Conservation (phyloP, 768 basidiomycete species). For the Boletellus ananiceps region DNA sequence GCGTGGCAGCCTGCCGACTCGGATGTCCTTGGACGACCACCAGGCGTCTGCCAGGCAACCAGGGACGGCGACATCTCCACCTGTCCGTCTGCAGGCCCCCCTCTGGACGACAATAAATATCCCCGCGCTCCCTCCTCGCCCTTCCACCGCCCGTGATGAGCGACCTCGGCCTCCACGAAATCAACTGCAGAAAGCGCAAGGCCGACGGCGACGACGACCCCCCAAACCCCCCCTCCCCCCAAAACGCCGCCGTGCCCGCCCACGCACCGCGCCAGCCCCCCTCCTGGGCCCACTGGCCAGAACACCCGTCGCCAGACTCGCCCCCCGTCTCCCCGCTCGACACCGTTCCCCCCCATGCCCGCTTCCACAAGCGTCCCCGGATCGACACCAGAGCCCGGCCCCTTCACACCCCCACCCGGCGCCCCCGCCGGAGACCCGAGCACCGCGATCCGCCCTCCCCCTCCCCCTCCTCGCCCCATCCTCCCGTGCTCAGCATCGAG, state of each 20-base stretch:
- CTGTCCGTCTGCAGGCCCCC: conserved; percentile 18
- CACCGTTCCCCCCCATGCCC: conserved; percentile 23
- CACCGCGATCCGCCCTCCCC: conserved; percentile 28
- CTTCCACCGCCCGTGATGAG: conserved; percentile 44
- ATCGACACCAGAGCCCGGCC: conserved; percentile 21
- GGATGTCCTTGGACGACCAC: conserved; percentile 14
- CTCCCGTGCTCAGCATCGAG: conserved; percentile 23
- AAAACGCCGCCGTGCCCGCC: conserved; percentile 19
- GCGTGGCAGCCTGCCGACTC: conserved; percentile 31
- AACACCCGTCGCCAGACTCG: conserved; percentile 31
- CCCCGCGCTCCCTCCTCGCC: conserved; percentile 8
- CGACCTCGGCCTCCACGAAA: conserved; percentile 49
- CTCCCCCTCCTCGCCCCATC: conserved; percentile 20
- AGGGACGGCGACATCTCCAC: conserved; percentile 7
- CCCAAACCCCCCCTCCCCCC: conserved; percentile 24
- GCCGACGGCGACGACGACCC: conserved; percentile 46
- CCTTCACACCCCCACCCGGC: conserved; percentile 27
- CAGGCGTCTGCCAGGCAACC: conserved; percentile 30
- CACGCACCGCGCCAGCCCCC: conserved; percentile 42
- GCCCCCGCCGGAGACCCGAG: conserved; percentile 26
- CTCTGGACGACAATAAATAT: conserved; percentile 32
- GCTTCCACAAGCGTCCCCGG: conserved; percentile 30
- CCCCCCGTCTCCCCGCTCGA: conserved; percentile 39
- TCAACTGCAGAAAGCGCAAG: conserved; percentile 65
- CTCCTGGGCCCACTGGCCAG: conserved; percentile 34